Conservation (phyloP, 2,329 filamentous ascomycete species). For the Fusarium solani-melongenae region DNA sequence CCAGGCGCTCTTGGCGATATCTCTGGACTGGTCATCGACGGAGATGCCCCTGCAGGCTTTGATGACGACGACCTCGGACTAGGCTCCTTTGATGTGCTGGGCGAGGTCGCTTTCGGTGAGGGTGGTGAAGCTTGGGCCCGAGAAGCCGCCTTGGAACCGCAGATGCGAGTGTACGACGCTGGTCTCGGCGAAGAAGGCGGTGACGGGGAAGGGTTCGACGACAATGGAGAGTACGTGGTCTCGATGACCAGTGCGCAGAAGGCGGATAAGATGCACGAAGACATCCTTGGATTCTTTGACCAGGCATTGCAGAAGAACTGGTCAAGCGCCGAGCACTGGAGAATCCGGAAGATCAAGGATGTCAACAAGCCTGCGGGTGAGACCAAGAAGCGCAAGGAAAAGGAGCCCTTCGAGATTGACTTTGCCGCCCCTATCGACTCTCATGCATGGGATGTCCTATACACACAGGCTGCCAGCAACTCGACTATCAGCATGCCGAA, state of each 20-base stretch:
- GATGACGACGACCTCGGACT: conserved; percentile 75
- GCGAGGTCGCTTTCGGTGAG: conserved; percentile 89
- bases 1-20: conserved; percentile 69
- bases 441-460: conserved; percentile 78
- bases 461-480: conserved; percentile 84
- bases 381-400: conserved; percentile 84
- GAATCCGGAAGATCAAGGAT: conserved; percentile 92
- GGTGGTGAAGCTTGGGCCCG: conserved; percentile 96
- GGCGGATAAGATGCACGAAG: conserved; percentile 81
- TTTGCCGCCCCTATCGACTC: conserved; percentile 81
- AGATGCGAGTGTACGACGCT: conserved; percentile 81
- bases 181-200: conserved; percentile 67
- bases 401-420: conserved; percentile 95
- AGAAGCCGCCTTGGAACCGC: conserved; percentile 86
- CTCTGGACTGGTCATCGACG: conserved; percentile 86
- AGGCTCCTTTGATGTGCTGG: conserved; percentile 76
- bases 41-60: conserved; percentile 85
- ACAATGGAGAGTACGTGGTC: conserved; percentile 79
- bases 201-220: conserved; percentile 53
- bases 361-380: conserved; percentile 71
- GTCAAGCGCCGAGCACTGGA: conserved; percentile 98
- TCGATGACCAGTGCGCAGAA: conserved; percentile 77
- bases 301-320: conserved; percentile 97
- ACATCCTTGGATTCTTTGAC: conserved; percentile 98
- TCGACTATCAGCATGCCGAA: conserved; percentile 87